These are phyloP conservation scores for Xylaria telfairii DNA, from an alignment of 495 filamentous ascomycete genomes.

Conservation along the genomic window DNA sequence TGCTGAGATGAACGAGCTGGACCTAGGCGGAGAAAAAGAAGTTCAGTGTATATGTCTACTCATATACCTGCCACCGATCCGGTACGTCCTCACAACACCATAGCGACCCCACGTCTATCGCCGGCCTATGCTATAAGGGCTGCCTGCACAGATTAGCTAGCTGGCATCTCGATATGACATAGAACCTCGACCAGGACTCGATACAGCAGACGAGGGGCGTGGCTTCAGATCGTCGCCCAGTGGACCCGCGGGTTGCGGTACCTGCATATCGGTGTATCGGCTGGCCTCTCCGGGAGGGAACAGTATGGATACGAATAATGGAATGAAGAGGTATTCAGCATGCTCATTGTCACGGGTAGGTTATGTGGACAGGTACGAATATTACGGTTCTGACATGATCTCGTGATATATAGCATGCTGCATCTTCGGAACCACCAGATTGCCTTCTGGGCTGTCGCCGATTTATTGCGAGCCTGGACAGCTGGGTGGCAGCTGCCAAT, in stretches of 20 bases:
- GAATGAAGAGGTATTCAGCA: conserved; percentile 15
- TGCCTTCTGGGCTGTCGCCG: not conserved
- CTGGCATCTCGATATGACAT: not conserved
- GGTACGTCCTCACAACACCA: not conserved
- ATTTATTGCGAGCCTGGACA: not conserved
- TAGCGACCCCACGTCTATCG: not conserved
- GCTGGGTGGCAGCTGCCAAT: conserved; percentile 11
- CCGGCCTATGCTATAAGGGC: not conserved
- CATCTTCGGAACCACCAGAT: conserved; percentile 16
- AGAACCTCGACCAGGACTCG: conserved; percentile 11
- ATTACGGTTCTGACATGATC: conserved; percentile 18
- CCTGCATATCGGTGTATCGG: conserved; percentile 47
- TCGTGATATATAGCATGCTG: conserved; percentile 3
- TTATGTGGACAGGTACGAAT: not conserved
- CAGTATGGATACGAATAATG: conserved; percentile 24
- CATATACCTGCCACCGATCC: not conserved
- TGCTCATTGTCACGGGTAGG: not conserved
- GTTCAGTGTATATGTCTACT: not conserved
- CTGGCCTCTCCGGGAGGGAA: conserved; percentile 39
- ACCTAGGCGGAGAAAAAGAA: not conserved
- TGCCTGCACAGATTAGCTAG: not conserved
- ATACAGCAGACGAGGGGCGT: conserved; percentile 10
- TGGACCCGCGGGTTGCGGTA: conserved; percentile 40
- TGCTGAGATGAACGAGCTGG: not conserved
- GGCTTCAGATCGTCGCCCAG: conserved; percentile 26